A percentile compares a stretch with the other conserved stretches of the same genome.
These are phyloP conservation scores for Leishmania guyanensis DNA, from an alignment of 208 protist genomes.

Conservation along the genomic window DNA sequence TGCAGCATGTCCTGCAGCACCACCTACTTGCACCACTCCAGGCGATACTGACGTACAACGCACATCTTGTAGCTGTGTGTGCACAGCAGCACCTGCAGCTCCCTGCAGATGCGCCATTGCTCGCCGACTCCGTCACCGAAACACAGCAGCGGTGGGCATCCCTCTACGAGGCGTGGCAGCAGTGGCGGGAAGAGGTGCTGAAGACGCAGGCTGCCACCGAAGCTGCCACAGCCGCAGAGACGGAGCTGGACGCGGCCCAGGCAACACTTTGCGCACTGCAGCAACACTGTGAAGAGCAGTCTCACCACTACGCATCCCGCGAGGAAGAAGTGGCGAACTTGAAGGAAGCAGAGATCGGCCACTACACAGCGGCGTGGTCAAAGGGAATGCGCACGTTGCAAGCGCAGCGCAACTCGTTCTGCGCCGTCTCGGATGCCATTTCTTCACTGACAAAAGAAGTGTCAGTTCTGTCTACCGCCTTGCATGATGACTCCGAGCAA, in stretches of 20 bases:
- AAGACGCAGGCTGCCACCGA: background rate
- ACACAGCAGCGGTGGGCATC: constrained; percentile 1
- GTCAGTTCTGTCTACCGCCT: background rate
- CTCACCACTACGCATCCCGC: background rate
- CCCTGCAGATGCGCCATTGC: background rate
- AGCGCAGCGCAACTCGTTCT: constrained; percentile 12
- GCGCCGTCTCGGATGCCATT: background rate
- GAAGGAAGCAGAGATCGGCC: constrained; percentile 18
- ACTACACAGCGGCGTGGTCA: constrained; percentile 30
- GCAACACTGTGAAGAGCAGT: constrained; percentile 7
- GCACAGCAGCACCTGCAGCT: background rate
- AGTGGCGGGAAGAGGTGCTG: constrained; percentile 1
- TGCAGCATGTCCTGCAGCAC: constrained; percentile 3
- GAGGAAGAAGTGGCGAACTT: background rate
- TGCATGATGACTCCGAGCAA: constrained; percentile 5
- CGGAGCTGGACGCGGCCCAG: background rate
- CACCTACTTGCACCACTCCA: constrained; percentile 4
- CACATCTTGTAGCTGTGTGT: constrained; percentile 11
- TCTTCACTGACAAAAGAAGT: background rate
- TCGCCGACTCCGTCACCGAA: background rate
- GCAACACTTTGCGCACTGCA: background rate
- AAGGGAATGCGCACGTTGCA: constrained; percentile 17
- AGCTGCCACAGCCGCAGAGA: background rate
- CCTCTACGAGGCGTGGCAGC: constrained; percentile 7
- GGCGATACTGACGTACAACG: constrained; percentile 1